phyloP scores from a whole-genome alignment of 1,139 yeast genomes.

The Yamadazyma siamensis region DNA sequence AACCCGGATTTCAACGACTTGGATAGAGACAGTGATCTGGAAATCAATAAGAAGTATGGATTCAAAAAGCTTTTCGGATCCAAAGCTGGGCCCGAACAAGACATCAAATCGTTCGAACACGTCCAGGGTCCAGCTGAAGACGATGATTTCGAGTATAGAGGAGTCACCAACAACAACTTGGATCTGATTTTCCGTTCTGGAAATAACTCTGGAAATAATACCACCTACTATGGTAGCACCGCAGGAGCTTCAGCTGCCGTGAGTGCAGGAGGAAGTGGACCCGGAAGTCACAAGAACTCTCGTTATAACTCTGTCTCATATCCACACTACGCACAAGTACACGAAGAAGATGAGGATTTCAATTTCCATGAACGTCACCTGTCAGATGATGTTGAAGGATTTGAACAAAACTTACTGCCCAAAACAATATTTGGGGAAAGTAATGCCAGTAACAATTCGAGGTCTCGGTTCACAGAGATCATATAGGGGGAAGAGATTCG shows the following conservation, averaged over 20 bases:
- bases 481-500: neutral
- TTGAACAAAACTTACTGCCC: conserved; percentile 11
- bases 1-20: conserved; percentile 44
- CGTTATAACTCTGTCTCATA: conserved; percentile 13
- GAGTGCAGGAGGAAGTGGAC: conserved; percentile 13
- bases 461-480: conserved; percentile 22
- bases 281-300: conserved; percentile 11
- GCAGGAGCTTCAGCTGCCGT: conserved; percentile 3
- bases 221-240: conserved; percentile 11
- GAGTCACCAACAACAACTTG: conserved; percentile 45
- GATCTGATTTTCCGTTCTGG: conserved; percentile 38
- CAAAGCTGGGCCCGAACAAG: conserved; percentile 13
- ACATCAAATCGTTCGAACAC: conserved; percentile 11
- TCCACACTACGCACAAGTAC: conserved; percentile 11
- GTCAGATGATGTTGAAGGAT: conserved; percentile 9
- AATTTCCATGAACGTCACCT: conserved; percentile 7
- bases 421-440: conserved; percentile 16
- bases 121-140: conserved; percentile 12
- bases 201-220: conserved; percentile 21
- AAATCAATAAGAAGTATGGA: conserved; percentile 16
- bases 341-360: conserved; percentile 14
- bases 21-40: conserved; percentile 9
- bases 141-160: conserved; percentile 42
- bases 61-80: conserved; percentile 33
- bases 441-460: conserved; percentile 19